phyloP scores from a whole-genome alignment of 2,329 filamentous ascomycete species.

The Lasiodiplodia sp. region DNA sequence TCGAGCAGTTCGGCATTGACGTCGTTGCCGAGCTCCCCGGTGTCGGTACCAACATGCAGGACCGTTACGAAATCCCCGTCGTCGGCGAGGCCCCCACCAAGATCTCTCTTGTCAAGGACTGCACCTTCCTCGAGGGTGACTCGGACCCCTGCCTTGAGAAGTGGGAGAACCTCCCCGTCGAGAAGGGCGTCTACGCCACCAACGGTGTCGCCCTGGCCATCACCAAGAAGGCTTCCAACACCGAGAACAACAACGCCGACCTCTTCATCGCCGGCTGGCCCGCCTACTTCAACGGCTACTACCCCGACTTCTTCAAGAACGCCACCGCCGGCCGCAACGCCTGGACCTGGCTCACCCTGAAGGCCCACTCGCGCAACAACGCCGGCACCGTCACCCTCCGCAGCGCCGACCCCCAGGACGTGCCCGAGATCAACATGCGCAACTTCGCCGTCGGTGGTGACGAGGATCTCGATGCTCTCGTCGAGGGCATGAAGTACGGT shows the following conservation, averaged over 20 bases:
- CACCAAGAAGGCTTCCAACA: constrained; percentile 46
- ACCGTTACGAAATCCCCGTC: constrained; percentile 65
- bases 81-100: constrained; percentile 54
- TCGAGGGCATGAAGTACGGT: constrained; percentile 63
- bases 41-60: constrained; percentile 70
- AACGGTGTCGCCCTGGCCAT: constrained; percentile 64
- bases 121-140: constrained; percentile 45
- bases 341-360: constrained; percentile 63
- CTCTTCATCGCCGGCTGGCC: constrained; percentile 63
- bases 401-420: constrained; percentile 68
- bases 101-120: constrained; percentile 40
- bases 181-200: constrained; percentile 54
- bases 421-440: constrained; percentile 62
- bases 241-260: constrained; percentile 53
- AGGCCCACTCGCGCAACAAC: constrained; percentile 68
- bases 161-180: constrained; percentile 38
- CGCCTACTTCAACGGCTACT: constrained; percentile 63
- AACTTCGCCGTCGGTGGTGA: constrained; percentile 56
- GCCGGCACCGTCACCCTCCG: constrained; percentile 67
- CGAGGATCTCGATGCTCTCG: constrained; percentile 59
- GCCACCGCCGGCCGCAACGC: constrained; percentile 53
- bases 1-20: constrained; percentile 62
- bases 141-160: constrained; percentile 52
- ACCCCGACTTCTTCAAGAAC: constrained; percentile 60
- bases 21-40: constrained; percentile 64